Evolutionary conservation across 164 flowering plant species (phyloP).

Genomic region (Tinospora cordifolia): DNA sequence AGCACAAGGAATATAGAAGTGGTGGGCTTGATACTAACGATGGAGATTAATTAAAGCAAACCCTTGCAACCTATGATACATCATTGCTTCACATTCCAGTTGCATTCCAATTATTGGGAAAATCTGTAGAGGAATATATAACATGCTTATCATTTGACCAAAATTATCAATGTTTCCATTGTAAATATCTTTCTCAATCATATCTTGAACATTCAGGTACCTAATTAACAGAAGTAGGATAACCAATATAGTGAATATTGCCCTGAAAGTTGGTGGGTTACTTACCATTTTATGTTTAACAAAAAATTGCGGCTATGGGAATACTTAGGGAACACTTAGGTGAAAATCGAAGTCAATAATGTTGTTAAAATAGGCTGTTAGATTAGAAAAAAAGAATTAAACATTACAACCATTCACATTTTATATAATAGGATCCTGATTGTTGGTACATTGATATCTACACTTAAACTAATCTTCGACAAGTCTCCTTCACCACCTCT

Average conservation of each 20-base stretch:
- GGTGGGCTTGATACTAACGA: no score
- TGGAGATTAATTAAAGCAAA: no score
- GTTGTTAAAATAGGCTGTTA: neutral
- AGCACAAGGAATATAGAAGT: no score
- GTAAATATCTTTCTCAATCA: neutral
- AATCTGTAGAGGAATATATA: no score
- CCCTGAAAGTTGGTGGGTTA: neutral
- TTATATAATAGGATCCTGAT: neutral
- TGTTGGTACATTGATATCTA: neutral
- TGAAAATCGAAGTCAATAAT: slow-evolving; percentile 1
- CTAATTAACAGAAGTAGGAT: no score
- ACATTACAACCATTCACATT: neutral
- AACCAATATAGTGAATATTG: no score
- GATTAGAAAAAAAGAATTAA: neutral
- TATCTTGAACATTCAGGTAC: neutral
- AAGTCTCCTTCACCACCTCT: neutral
- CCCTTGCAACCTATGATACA: no score
- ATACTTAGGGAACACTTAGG: neutral
- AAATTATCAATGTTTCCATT: neutral
- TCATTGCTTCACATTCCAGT: no score
- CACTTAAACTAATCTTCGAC: neutral
- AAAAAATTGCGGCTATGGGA: neutral
- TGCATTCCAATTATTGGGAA: no score
- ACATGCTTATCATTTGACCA: neutral
- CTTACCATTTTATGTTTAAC: neutral